These are phyloP conservation scores for Tulasnella sp. DNA, from an alignment of 768 basidiomycete species.

Conservation along the genomic window DNA sequence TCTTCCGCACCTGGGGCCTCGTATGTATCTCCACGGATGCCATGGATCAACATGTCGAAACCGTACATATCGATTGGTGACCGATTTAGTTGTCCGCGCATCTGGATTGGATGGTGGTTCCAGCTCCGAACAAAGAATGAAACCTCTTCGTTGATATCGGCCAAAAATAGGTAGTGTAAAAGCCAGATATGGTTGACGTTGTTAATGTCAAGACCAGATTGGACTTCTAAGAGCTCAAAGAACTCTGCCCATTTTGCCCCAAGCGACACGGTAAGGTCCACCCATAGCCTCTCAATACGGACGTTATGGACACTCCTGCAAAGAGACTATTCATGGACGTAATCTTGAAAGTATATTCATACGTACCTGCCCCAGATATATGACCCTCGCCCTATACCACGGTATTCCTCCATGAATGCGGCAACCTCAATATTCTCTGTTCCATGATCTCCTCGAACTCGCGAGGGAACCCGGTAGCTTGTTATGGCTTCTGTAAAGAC, in stretches of 20 bases:
- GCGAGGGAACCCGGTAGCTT: slow-evolving; percentile 43
- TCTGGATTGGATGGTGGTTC: slow-evolving; percentile 45
- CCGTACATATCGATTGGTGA: slow-evolving; percentile 44
- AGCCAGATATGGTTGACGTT: slow-evolving; percentile 48
- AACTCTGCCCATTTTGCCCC: slow-evolving; percentile 52
- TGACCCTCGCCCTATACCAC: slow-evolving; percentile 35
- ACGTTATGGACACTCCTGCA: too few relatives aligned
- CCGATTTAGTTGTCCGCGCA: slow-evolving; percentile 37
- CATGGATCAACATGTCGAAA: slow-evolving; percentile 45
- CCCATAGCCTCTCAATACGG: too few relatives aligned
- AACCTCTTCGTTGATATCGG: slow-evolving; percentile 33
- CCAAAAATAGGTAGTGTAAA: slow-evolving; percentile 48
- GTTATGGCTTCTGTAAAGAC: slow-evolving; percentile 43
- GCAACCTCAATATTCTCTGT: slow-evolving; percentile 39
- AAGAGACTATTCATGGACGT: too few relatives aligned
- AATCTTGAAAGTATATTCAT: too few relatives aligned
- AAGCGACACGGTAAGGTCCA: slow-evolving; percentile 43
- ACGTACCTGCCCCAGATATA: slow-evolving; percentile 39
- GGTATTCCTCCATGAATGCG: slow-evolving; percentile 35
- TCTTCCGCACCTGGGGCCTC: slow-evolving; percentile 26
- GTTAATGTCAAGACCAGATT: slow-evolving; percentile 39
- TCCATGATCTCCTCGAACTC: slow-evolving; percentile 40
- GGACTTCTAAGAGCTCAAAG: slow-evolving; percentile 52
- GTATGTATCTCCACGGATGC: slow-evolving; percentile 39
- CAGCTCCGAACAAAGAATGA: slow-evolving; percentile 37